A percentile compares a stretch with the other conserved stretches of the same genome.
Evolutionary conservation across 192 early-diverging fungal species (phyloP).

Genomic region (Podila horticola): DNA sequence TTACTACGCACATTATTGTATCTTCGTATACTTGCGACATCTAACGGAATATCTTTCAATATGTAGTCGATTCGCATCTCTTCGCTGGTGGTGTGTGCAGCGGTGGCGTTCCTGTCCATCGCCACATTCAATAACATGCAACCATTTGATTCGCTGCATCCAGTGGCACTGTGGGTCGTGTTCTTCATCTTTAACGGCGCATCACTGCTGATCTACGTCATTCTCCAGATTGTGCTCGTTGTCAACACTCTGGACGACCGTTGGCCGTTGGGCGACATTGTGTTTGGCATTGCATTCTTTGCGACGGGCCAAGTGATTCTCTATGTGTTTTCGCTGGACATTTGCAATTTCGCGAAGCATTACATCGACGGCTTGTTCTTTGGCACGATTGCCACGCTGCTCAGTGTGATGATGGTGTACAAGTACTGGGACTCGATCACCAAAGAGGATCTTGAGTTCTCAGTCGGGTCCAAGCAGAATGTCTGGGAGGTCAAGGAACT

Average conservation of each 20-base stretch:
- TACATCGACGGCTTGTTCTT: constrained; percentile 95
- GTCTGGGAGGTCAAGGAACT: constrained; percentile 87
- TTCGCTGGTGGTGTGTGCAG: constrained; percentile 73
- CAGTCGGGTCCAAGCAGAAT: constrained; percentile 83
- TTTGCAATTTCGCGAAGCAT: constrained; percentile 85
- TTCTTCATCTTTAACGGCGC: constrained; percentile 80
- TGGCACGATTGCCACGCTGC: constrained; percentile 78
- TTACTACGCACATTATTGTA: background rate
- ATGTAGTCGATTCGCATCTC: constrained; percentile 80
- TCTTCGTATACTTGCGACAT: background rate
- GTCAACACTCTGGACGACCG: constrained; percentile 86
- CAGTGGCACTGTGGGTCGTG: constrained; percentile 74
- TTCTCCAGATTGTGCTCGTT: constrained; percentile 87
- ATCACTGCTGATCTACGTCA: constrained; percentile 78
- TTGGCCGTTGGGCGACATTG: constrained; percentile 88
- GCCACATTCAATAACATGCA: constrained; percentile 72
- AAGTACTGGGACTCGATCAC: constrained; percentile 96
- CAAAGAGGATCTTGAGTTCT: constrained; percentile 92
- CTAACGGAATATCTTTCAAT: background rate
- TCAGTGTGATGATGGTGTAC: constrained; percentile 95
- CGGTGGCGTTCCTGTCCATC: constrained; percentile 73
- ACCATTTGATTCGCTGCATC: constrained; percentile 62
- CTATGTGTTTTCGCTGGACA: constrained; percentile 72
- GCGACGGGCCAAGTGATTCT: constrained; percentile 75
- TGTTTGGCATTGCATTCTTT: constrained; percentile 84